phyloP scores from a whole-genome alignment of 2,329 filamentous ascomycete genomes.

The Colletotrichum graminicola region DNA sequence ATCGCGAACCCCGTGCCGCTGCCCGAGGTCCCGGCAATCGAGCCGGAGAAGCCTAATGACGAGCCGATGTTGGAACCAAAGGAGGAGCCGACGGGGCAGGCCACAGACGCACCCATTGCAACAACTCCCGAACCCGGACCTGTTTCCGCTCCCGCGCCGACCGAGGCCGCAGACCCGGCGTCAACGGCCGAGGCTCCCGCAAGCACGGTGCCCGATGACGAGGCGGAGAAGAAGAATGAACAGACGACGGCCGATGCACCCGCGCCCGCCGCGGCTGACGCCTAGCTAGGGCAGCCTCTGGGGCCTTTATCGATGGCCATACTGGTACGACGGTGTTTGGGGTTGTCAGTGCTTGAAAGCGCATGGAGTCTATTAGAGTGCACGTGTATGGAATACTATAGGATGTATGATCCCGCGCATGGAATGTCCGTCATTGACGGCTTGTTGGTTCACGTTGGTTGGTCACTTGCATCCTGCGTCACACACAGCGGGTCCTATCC shows the following conservation, averaged over 20 bases:
- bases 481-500: not conserved
- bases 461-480: not conserved
- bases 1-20: conserved; percentile 26
- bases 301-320: not conserved
- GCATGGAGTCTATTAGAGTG: not conserved
- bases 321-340: conserved; percentile 7
- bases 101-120: not conserved
- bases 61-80: not conserved
- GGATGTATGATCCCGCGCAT: conserved; percentile 5
- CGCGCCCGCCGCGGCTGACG: conserved; percentile 18
- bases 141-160: not conserved
- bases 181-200: not conserved
- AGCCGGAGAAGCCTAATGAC: conserved; percentile 19
- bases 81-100: not conserved
- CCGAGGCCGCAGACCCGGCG: not conserved
- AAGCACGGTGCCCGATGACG: not conserved
- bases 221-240: conserved; percentile 13
- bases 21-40: conserved; percentile 28
- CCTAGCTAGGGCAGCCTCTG: conserved; percentile 15
- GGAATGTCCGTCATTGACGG: not conserved
- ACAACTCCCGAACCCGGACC: not conserved
- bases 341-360: conserved; percentile 15
- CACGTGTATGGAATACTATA: conserved; percentile 10
- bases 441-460: not conserved
- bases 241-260: not conserved